Evolutionary conservation across 768 basidiomycete genomes (phyloP), one percentile per base, ranked within the genome.

Genomic region (Trametes punicea): DNA sequence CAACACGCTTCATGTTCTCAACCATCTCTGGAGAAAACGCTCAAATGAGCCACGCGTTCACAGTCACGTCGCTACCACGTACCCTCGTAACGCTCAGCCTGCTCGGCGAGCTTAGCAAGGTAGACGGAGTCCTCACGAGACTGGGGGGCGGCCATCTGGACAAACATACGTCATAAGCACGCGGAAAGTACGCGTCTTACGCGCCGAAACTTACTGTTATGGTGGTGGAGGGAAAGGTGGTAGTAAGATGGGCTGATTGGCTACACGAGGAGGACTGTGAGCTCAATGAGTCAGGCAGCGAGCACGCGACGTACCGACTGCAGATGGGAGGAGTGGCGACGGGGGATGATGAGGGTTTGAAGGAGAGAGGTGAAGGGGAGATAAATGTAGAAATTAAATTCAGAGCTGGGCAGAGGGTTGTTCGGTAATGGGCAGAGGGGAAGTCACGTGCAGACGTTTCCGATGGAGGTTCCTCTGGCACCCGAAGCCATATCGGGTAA

Each of bases 31-130:
- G 25, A 56, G 48, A 30, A 58, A 50, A 36, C 47, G 30, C 64
- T 44, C 55, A 61, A 39, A 57, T 49, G 53, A 36, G 51, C 30
- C 61, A 58, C 55, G 51, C 47, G n/a, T 36, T 23, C 42, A 57
- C 36, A 33, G 55, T 39, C 31, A 47, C 52, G 21, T 39, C 15
- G 31, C 48, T 25, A 18, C 13, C 34, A 70, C 78, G 46, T 40
- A 88, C 95, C 95, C 81, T 98, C 95, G 73, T 98, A 98, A 47
- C 96, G 95, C 83, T 98, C 95, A 68, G 96, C 96, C 81, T 98
- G 94, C 81, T 98, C 94, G 73, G 93, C 93, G 81, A 98, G 93
- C 91, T 98, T 98, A 80, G 96, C 95, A 77, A 97, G 94, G 84
- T 98, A 98, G 77, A 98, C 95, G 68, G 89, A 93, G 76, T 95